Evolutionary conservation across 768 basidiomycete genomes (phyloP).

Genomic region (Cystofilobasidium bisporidii): DNA sequence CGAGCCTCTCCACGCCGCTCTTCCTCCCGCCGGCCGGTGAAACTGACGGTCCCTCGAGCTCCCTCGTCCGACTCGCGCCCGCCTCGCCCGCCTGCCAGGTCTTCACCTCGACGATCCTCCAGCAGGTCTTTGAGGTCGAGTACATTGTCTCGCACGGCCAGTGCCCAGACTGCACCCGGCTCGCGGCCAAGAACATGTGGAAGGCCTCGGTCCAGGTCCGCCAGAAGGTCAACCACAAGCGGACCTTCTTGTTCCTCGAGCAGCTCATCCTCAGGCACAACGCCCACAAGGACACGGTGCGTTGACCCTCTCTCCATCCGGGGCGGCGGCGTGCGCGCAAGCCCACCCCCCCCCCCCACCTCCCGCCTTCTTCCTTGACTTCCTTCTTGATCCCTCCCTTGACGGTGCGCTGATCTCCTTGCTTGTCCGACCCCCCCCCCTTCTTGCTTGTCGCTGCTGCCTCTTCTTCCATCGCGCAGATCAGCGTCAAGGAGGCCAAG

Average conservation of each 20-base stretch:
- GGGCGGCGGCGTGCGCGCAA: no score
- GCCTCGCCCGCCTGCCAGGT: conserved; percentile 57
- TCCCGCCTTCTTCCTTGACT: not conserved
- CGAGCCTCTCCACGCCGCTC: no score
- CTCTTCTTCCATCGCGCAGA: no score
- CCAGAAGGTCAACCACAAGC: conserved; percentile 95
- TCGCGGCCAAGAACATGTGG: conserved; percentile 99
- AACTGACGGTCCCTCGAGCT: no score
- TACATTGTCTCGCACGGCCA: conserved; percentile 70
- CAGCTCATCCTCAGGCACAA: conserved; percentile 93
- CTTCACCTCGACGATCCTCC: conserved; percentile 84
- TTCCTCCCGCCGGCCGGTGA: no score
- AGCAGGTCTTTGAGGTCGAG: conserved; percentile 95
- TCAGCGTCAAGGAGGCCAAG: conserved; percentile 79
- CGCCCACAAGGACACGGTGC: conserved; percentile 59
- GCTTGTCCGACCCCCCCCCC: no score
- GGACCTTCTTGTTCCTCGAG: conserved; percentile 94
- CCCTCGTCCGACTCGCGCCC: no score
- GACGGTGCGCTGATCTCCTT: no score
- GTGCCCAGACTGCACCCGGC: conserved; percentile 83
- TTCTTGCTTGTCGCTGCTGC: no score
- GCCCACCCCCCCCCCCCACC: not conserved
- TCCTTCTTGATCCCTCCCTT: no score
- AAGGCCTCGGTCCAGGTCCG: conserved; percentile 96
- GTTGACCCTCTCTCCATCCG: not conserved